A percentile compares a stretch with the other conserved stretches of the same genome.
phyloP scores from a whole-genome alignment of 805 yeast species.

The Cyberlindnera veronae region DNA sequence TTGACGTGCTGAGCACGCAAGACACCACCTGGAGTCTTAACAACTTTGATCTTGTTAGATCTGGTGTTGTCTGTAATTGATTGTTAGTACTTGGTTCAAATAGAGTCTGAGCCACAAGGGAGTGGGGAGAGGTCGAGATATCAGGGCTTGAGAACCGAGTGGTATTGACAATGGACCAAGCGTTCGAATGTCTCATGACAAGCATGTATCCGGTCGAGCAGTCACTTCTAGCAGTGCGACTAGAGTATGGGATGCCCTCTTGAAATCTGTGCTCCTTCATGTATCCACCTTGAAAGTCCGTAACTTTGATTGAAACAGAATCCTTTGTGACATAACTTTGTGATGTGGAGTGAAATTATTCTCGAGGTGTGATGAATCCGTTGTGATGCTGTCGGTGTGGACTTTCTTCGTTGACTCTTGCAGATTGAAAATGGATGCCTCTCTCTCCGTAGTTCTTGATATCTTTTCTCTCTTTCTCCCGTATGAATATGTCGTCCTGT shows the following conservation, averaged over 20 bases:
- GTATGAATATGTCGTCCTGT: slow-evolving; percentile 5
- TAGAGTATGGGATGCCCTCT: no score
- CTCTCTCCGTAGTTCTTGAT: background rate
- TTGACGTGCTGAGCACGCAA: slow-evolving; percentile 96
- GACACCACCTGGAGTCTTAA: slow-evolving; percentile 99
- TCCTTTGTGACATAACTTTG: no score
- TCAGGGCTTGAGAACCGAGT: no score
- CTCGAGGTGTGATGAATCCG: background rate
- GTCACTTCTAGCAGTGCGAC: no score
- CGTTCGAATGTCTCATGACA: no score
- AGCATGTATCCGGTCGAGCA: no score
- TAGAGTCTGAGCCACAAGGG: background rate
- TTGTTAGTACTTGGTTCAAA: slow-evolving; percentile 21
- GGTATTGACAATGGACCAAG: no score
- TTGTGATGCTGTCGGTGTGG: background rate
- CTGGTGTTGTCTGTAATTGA: slow-evolving; percentile 83
- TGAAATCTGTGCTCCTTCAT: no score
- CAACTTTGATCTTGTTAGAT: slow-evolving; percentile 99
- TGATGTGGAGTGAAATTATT: no score
- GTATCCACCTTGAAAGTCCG: no score
- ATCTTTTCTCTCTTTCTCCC: background rate
- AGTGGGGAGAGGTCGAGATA: no score
- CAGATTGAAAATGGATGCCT: background rate
- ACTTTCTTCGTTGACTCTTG: background rate
- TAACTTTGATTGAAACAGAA: no score